A percentile compares a stretch with the other conserved stretches of the same genome.
Evolutionary conservation across 2,329 filamentous ascomycete species (phyloP).

Genomic region (Endothia cerciana): DNA sequence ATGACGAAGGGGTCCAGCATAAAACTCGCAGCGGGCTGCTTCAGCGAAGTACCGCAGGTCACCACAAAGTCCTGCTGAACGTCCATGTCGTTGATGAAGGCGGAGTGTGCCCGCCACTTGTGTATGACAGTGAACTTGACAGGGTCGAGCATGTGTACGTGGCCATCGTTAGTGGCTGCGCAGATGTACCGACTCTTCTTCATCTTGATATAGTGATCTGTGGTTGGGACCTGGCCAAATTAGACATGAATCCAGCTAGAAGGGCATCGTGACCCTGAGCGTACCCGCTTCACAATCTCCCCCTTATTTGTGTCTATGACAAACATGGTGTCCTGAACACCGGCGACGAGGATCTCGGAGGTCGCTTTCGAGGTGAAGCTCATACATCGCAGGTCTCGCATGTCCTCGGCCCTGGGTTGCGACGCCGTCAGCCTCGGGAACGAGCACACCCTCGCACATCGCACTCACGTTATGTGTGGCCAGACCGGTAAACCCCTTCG

Average conservation of each 20-base stretch:
- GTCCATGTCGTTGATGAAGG: conserved; percentile 94
- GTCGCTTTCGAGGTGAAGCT: conserved; percentile 88
- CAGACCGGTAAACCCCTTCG: conserved; percentile 83
- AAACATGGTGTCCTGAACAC: conserved; percentile 85
- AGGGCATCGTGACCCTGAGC: background rate
- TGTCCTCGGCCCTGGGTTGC: conserved; percentile 64
- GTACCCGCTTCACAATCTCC: conserved; percentile 68
- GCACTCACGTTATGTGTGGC: conserved; percentile 71
- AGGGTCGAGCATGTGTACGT: conserved; percentile 85
- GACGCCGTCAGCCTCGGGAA: conserved; percentile 8
- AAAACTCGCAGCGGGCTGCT: conserved; percentile 72
- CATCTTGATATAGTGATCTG: conserved; percentile 87
- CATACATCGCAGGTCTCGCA: conserved; percentile 92
- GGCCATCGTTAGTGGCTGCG: conserved; percentile 81
- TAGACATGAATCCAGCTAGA: conserved; percentile 32
- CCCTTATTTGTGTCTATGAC: conserved; percentile 73
- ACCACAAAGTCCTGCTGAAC: conserved; percentile 93
- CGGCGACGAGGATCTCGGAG: conserved; percentile 82
- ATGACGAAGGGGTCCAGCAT: conserved; percentile 93
- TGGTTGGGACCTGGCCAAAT: conserved; percentile 63
- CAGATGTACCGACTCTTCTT: conserved; percentile 89
- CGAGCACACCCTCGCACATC: conserved; percentile 11
- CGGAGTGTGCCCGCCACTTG: conserved; percentile 87
- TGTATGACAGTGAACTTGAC: conserved; percentile 78
- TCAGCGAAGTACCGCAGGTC: conserved; percentile 89